phyloP scores from a whole-genome alignment of 768 basidiomycete species.

The Mycena olivaceomarginata region DNA sequence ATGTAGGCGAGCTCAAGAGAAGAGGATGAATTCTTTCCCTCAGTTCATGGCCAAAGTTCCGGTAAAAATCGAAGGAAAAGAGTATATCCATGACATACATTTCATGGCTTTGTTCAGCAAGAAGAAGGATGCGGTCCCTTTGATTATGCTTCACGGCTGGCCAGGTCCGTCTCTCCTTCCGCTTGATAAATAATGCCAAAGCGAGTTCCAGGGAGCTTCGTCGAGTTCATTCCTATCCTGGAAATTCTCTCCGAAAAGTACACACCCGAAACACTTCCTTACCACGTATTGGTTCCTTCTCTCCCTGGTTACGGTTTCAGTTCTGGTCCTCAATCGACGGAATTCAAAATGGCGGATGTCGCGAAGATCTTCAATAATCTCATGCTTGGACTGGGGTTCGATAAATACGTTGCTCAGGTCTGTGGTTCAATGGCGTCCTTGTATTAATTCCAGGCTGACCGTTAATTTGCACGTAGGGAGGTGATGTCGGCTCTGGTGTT shows the following conservation, averaged over 20 bases:
- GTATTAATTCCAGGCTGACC: slow-evolving; percentile 11
- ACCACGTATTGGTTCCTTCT: slow-evolving; percentile 26
- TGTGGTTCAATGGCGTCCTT: slow-evolving; percentile 26
- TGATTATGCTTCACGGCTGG: slow-evolving; percentile 28
- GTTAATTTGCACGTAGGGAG: slow-evolving; percentile 25
- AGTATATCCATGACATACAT: slow-evolving; percentile 32
- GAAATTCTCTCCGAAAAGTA: slow-evolving; percentile 32
- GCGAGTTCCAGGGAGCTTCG: slow-evolving; percentile 26
- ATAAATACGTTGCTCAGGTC: slow-evolving; percentile 29
- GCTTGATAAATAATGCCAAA: slow-evolving; percentile 18
- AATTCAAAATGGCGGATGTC: slow-evolving; percentile 26
- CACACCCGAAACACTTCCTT: slow-evolving; percentile 27
- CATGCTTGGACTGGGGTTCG: slow-evolving; percentile 28
- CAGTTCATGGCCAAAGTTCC: slow-evolving; percentile 28
- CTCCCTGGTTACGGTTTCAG: slow-evolving; percentile 27
- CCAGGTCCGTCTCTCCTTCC: slow-evolving; percentile 30
- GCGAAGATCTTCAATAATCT: slow-evolving; percentile 29
- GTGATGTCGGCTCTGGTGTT: slow-evolving; percentile 21
- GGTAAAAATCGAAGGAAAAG: slow-evolving; percentile 23
- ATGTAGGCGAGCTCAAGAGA: slow-evolving; percentile 29
- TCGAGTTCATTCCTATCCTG: slow-evolving; percentile 31
- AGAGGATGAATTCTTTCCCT: slow-evolving; percentile 23
- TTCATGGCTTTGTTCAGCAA: slow-evolving; percentile 29
- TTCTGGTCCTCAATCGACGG: slow-evolving; percentile 28
- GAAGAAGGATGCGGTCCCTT: slow-evolving; percentile 26